Base-by-base conservation (phyloP, 352 stramenopile species). In the Stramenopiles sp. region DNA sequence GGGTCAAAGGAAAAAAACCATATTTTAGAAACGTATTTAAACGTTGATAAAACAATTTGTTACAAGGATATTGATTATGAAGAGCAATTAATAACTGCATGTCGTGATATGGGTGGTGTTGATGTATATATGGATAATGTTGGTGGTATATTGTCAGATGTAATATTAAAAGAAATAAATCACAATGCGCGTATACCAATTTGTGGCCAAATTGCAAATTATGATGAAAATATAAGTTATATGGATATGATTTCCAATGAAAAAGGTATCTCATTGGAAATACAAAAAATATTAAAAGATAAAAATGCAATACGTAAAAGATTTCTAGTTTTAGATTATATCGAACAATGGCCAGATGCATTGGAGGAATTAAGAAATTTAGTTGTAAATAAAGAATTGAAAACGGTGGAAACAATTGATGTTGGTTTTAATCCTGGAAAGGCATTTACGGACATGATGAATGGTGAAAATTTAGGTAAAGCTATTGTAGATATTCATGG, bases 101-200 rank as follows among this genome's bases (percentile, higher is more conserved):
- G 78, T 29, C 81, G 84, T 0, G 78, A 88, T 32, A 13, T 53
- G 4, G 38, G 38, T 13, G 85, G 85, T 30, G 82, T 87, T 63
- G 84, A 87, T 80, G 83, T 87, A 65, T 82, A 86, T 77, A 86
- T 83, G 32, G 85, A 88, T 63, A 86, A 86, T 80, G 84, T 85
- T 1, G 85, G 85, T 33, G 85, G 84, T 31, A 30, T 33, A 0
- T 85, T 83, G 1, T 79, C 87, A 30, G 80, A 87, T 33, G 65
- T 69, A 30, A n/a, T 84, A 0, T 76, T 88, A 0, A 63, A 80
- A 30, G 53, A 73, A 23, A 85, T 88, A 63, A 85, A 85, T 80
- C 73, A 63, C 0, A 27, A 79, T 1, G 79, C 7, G 27, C 53
- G 83, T 7, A 73, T 87, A 7, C 83, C 87, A 6, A 80, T 87